Evolutionary conservation across 305 asterid genomes (phyloP), one percentile per base, ranked within the genome.

Genomic region (Fraxinus floribunda): DNA sequence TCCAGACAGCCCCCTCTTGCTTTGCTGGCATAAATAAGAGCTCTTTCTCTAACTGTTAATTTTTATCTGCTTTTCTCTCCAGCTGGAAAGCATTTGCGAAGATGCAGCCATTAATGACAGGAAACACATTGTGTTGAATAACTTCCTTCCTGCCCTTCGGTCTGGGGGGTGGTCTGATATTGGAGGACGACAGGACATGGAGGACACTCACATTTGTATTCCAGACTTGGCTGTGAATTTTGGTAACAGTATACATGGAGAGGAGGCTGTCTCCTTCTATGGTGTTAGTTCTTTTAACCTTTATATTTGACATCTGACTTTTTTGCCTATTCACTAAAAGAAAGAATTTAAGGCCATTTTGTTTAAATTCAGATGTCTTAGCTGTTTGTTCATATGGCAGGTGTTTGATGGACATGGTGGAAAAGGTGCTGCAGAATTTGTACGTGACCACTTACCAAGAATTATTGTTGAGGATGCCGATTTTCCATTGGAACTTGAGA

Each of bases 361-460:
- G 80, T 75, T 64, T 55, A 76, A 55, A 77, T 52, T 80, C 71
- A 75, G 79, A 24, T 64, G 79, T 80, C 78, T 78, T 71, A 41
- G 84, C 75, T 32, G 24, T 78, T 64, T 76, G 83, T 81, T 75
- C 85, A 81, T 57, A 79, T 60, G 77, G 76, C 92, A 95, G 97
- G 98, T 95, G 83, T 95, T 95, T 77, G 98, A 95, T 81, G 98
- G 98, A 38, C 98, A 94, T 88, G 98, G 91, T 62, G 98, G 98
- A 77, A 92, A 94, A 80, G 94, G 90, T 41, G 98, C 98, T 8
- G 90, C 98, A 38, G 95, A 95, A 72, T 92, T 92, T 82, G 97
- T 91, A 8, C 92, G 97, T 1, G 98, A 92, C 76, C 95, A 89
- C 81, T 89, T 95, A 72, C 98, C 98, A 6, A 86, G 93, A 82